Evolutionary conservation across 306 rosid genomes (phyloP), one percentile per base, ranked within the genome.

Genomic region (Prunus fruticosa): DNA sequence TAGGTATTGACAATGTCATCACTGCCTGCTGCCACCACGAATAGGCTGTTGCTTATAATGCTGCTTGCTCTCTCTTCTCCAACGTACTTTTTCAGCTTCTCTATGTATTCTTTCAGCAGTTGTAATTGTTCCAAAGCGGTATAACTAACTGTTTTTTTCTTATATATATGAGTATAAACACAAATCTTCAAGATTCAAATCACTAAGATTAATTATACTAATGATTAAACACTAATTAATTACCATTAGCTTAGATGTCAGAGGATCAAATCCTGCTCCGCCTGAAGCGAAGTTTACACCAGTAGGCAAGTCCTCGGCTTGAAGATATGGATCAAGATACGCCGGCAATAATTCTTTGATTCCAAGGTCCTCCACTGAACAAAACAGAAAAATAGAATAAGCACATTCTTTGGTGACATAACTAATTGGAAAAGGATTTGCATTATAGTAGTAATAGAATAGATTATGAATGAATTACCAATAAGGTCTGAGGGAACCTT

Each of bases 401-500:
- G 22, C n/a, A 38, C n/a, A 16, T 19, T 52, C 8, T 7, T 1
- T 8, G 11, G 8, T 52, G 8, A 52, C 57, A 52, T 18, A 18
- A 52, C n/a, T 18, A 52, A 52, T 18, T 52, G 7, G 11, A 52
- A 15, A 15, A 18, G 11, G 10, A 52, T n/a, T 52, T 52, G 57
- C 19, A 52, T 52, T 15, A 6, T 52, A n/a, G 9, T 38, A 38
- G 41, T 34, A 38, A 38, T 7, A 6, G 43, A 38, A 38, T 38
- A 38, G 27, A 7, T 56, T n/a, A 22, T n/a, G 13, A 56, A 56
- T 56, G 3, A 23, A 25, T 23, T 77, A 89, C 90, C 90, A 28
- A 89, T 76, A 18, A 86, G 28, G 71, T 89, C 93, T 0, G 79
- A 15, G 4, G 79, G 66, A 18, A 76, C n/a, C 73, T 65, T 65